Conservation (phyloP, 139 green algal species). For the Chlorella sp. region DNA sequence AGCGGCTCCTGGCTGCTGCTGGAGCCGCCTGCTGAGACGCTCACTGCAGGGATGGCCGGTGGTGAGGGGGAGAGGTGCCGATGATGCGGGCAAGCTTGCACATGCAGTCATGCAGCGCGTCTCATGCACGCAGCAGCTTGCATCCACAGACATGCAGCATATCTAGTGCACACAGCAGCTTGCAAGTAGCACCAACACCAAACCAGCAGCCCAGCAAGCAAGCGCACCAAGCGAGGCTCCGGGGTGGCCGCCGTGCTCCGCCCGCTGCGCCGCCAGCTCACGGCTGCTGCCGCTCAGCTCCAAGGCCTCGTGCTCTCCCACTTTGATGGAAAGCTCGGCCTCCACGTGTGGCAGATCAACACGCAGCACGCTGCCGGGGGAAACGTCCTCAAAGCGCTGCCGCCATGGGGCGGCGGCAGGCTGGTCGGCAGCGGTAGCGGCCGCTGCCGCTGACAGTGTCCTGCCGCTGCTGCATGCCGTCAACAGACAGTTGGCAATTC, state of each 20-base stretch:
- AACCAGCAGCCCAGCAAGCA: too few species aligned
- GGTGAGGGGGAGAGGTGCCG: not conserved
- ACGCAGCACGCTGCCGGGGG: constrained; percentile 11
- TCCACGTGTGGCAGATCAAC: not conserved
- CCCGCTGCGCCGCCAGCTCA: not conserved
- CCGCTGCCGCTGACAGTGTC: not conserved
- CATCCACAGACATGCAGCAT: not conserved
- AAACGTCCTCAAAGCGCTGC: not conserved
- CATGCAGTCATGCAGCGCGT: not conserved
- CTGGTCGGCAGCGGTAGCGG: not conserved
- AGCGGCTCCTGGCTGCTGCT: not conserved
- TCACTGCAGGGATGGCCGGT: not conserved
- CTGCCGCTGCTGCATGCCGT: not conserved
- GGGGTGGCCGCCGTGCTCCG: not conserved
- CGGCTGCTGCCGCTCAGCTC: constrained; percentile 2
- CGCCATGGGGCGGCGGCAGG: not conserved
- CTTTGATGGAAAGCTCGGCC: not conserved
- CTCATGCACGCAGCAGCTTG: not conserved
- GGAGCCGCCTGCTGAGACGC: not conserved
- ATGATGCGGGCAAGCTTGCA: not conserved
- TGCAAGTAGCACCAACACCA: not conserved
- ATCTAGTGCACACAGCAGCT: not conserved
- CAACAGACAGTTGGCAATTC: too few species aligned
- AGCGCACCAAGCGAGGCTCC: not conserved
- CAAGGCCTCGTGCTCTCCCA: constrained; percentile 26